phyloP scores from a whole-genome alignment of 2,329 filamentous ascomycete genomes.

The Cercospora sp. region DNA sequence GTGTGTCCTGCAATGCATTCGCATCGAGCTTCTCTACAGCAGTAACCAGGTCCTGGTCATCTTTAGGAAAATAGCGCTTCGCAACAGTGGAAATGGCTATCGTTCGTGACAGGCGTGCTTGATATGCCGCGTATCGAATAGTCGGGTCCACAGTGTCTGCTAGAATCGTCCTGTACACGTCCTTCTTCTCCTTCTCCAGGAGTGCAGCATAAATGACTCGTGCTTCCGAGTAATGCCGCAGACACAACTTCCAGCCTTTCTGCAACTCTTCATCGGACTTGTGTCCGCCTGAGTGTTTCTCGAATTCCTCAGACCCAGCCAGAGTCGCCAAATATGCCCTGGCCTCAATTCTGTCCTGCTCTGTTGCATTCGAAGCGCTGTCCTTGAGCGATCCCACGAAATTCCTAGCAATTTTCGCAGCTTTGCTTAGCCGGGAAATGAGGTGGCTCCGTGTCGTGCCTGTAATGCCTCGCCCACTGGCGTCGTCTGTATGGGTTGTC shows the following conservation, averaged over 20 bases:
- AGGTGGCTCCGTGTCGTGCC: constrained; percentile 84
- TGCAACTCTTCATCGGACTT: constrained; percentile 39
- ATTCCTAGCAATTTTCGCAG: constrained; percentile 66
- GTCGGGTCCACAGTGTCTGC: constrained; percentile 87
- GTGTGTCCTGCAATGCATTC: constrained; percentile 61
- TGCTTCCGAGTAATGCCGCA: constrained; percentile 72
- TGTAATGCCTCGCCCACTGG: constrained; percentile 68
- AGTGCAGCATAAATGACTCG: constrained; percentile 82
- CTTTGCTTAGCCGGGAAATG: constrained; percentile 81
- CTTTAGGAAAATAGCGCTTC: constrained; percentile 71
- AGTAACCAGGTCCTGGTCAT: constrained; percentile 61
- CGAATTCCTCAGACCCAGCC: constrained; percentile 74
- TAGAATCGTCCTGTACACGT: constrained; percentile 82
- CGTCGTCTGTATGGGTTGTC: constrained; percentile 73
- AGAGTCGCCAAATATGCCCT: constrained; percentile 79
- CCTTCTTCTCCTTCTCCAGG: constrained; percentile 64
- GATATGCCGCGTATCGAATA: constrained; percentile 91
- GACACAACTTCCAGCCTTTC: constrained; percentile 71
- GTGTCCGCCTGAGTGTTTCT: constrained; percentile 65
- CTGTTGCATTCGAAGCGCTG: constrained; percentile 62
- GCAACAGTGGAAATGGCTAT: constrained; percentile 77
- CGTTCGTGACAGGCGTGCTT: constrained; percentile 82
- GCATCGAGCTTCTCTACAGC: constrained; percentile 71
- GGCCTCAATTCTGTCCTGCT: constrained; percentile 77
- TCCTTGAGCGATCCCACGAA: constrained; percentile 68